Conservation (phyloP, 2,329 filamentous ascomycete species). For the Fusarium nurragi region DNA sequence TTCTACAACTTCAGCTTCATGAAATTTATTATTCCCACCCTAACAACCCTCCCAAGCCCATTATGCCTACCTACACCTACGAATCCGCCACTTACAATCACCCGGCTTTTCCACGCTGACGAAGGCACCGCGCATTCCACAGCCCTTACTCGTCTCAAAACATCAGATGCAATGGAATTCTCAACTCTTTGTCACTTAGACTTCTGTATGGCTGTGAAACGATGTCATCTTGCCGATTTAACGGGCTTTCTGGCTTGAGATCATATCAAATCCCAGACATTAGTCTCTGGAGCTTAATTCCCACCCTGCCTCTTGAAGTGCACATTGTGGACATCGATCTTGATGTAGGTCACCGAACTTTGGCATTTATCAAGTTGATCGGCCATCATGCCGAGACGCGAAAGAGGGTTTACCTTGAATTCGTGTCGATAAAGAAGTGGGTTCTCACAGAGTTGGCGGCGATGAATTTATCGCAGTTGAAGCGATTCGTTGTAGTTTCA, state of each 20-base stretch:
- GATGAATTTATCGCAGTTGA: background rate
- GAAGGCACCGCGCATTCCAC: background rate
- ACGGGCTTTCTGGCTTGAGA: background rate
- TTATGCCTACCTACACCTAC: too few relatives aligned
- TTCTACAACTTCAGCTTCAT: background rate
- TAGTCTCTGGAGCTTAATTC: background rate
- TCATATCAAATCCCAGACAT: too few relatives aligned
- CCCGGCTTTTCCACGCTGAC: constrained; percentile 1
- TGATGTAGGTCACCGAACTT: background rate
- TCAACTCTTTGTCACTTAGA: background rate
- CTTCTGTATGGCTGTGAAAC: background rate
- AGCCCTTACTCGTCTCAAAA: background rate
- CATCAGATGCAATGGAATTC: background rate
- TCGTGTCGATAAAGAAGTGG: background rate
- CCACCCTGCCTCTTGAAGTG: background rate
- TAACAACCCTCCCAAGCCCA: background rate
- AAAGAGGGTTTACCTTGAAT: background rate
- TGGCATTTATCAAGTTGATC: background rate
- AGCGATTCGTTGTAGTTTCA: constrained; percentile 7
- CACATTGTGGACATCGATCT: background rate
- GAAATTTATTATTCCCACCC: background rate
- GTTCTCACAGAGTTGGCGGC: background rate
- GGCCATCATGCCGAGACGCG: constrained; percentile 4
- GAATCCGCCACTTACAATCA: background rate
- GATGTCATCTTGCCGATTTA: accelerated